These are phyloP conservation scores for Leccinum fuscescens DNA, from an alignment of 1,284 basidiomycete species.

Conservation along the genomic window DNA sequence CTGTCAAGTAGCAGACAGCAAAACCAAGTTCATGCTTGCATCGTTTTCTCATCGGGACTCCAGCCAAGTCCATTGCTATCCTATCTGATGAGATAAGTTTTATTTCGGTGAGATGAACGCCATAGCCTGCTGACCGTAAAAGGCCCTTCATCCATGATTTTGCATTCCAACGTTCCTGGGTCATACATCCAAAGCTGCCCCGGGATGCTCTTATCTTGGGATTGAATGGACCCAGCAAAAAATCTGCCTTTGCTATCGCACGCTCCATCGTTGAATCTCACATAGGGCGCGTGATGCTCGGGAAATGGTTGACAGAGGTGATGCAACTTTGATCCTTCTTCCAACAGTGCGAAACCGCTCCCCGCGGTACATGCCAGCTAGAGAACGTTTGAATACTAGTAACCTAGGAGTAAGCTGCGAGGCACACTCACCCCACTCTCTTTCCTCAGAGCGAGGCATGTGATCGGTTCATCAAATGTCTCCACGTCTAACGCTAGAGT, in stretches of 20 bases:
- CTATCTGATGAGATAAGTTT: conserved; percentile 6
- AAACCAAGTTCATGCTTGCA: conserved; percentile 17
- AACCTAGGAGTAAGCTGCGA: neutral
- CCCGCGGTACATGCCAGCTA: conserved; percentile 21
- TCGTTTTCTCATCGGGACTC: conserved; percentile 24
- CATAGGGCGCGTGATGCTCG: conserved; percentile 39
- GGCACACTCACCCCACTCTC: conserved; percentile 14
- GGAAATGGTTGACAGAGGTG: conserved; percentile 47
- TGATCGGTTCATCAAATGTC: conserved; percentile 26
- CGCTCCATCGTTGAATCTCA: conserved; percentile 69
- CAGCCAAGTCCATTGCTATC: conserved; percentile 26
- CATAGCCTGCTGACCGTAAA: conserved; percentile 50
- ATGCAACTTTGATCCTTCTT: conserved; percentile 14
- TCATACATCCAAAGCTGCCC: conserved; percentile 63
- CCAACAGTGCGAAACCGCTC: conserved; percentile 24
- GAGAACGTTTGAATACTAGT: neutral
- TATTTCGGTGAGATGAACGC: neutral
- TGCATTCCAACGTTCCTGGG: conserved; percentile 44
- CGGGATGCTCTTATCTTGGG: conserved; percentile 46
- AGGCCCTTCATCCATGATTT: conserved; percentile 58
- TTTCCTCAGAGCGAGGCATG: conserved; percentile 22
- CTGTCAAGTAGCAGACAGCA: conserved; percentile 4
- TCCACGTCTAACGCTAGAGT: conserved; percentile 15
- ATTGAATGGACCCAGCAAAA: conserved; percentile 61
- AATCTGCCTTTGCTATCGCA: conserved; percentile 64